Evolutionary conservation across 495 filamentous ascomycete species (phyloP), one percentile per base, ranked within the genome.

Genomic region (Penicillium argentinense): DNA sequence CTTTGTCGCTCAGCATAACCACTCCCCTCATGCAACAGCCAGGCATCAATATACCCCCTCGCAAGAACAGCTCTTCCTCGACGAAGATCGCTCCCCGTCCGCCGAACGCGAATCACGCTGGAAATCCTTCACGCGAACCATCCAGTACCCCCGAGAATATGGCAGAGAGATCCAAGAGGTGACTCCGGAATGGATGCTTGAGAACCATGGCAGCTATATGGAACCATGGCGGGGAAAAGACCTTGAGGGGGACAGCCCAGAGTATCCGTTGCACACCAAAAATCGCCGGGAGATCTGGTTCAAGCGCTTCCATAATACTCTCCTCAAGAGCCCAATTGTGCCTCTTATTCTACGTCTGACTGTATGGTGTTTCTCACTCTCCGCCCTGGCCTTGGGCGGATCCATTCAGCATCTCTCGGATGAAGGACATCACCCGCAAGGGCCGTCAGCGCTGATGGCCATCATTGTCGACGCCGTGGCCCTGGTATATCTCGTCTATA

Each of bases 381-480:
- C 87, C 18, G 92, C 89, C 7, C 79, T 98, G n/a, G 87, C 81
- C 23, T 73, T 98, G 4, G 86, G 88, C 21, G 81, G 72, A 2
- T 83, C 80, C 21, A 90, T 96, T 28, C 89, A 83, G 58, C 72
- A 84, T 52, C 65, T 83, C 27, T 77, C 81, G 19, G 64, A 69
- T 24, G 28, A 59, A 9, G 72, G 67, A 26, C 45, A 66, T 9
- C 73, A 72, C 38, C 65, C 70, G 1, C 80, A 84, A 55, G 78
- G 83, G 12, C 80, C 91, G 3, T 92, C 91, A 18, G 85, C 89
- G 9, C 79, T 86, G 38, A 91, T 98, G 73, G 93, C 93, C 30
- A 86, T 97, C 53, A 82, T 91, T 32, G 87, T 97, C 23, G 92
- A 97, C 66, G 83, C 83, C 9, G 75, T 97, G 3, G 95, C 95